Evolutionary conservation across 108 stramenopile species (phyloP).

Genomic region (Cyclotella choctawhatcheeana): DNA sequence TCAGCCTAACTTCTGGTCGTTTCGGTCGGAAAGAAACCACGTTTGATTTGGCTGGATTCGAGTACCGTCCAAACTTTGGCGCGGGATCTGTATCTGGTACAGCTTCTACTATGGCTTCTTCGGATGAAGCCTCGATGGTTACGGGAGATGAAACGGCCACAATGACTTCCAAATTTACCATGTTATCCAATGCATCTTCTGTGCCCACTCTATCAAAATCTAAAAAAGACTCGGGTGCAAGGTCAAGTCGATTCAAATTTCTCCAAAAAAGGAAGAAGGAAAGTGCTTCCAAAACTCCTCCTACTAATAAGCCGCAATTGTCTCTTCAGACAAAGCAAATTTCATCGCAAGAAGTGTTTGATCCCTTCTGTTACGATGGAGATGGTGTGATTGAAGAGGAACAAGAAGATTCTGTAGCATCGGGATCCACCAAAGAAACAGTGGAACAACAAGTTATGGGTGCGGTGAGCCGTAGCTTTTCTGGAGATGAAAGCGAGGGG

Average conservation of each 20-base stretch:
- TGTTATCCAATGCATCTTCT: slow-evolving; percentile 24
- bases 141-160: slow-evolving; percentile 43
- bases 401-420: slow-evolving; percentile 10
- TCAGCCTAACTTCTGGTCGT: slow-evolving; percentile 22
- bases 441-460: slow-evolving; percentile 5
- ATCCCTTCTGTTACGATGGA: slow-evolving; percentile 43
- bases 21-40: slow-evolving; percentile 36
- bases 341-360: slow-evolving; percentile 31
- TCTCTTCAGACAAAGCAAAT: slow-evolving; percentile 18
- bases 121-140: slow-evolving; percentile 37
- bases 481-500: slow-evolving; percentile 43
- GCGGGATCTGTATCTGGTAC: slow-evolving; percentile 35
- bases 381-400: slow-evolving; percentile 2
- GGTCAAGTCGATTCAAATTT: slow-evolving; percentile 41
- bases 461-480: slow-evolving; percentile 29
- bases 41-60: slow-evolving; percentile 47
- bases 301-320: slow-evolving; percentile 26
- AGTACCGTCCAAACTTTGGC: slow-evolving; percentile 23
- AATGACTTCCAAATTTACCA: slow-evolving; percentile 28
- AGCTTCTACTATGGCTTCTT: slow-evolving; percentile 36
- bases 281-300: slow-evolving; percentile 1
- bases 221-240: slow-evolving; percentile 33
- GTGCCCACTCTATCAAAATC: slow-evolving; percentile 44
- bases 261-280: slow-evolving; percentile 30
- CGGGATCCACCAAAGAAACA: slow-evolving; percentile 17